Percentiles rank a stretch among this genome's conserved stretches.
phyloP scores from a whole-genome alignment of 176 grass and related monocot species.

The Pontederia paniculata region DNA sequence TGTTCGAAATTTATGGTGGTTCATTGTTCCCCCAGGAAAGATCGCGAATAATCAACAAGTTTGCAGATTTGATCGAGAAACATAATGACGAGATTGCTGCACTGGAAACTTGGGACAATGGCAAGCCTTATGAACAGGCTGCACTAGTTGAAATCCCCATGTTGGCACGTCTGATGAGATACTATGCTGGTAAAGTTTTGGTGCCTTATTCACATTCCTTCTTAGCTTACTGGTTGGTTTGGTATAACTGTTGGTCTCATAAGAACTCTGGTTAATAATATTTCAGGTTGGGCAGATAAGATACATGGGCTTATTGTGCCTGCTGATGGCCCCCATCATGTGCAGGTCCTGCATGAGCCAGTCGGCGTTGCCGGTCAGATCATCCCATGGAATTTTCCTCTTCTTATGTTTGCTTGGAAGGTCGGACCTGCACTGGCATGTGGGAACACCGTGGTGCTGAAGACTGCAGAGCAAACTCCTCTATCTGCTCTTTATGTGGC shows the following conservation, averaged over 20 bases:
- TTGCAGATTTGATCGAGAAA: slow-evolving; percentile 81
- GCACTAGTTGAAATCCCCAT: slow-evolving; percentile 49
- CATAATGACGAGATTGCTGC: slow-evolving; percentile 68
- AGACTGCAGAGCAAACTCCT: slow-evolving; percentile 86
- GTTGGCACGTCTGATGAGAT: slow-evolving; percentile 59
- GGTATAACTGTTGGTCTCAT: too few relatives aligned
- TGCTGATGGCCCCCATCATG: slow-evolving; percentile 56
- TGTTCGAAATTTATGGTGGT: background rate
- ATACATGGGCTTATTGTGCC: slow-evolving; percentile 80
- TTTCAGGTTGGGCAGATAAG: slow-evolving; percentile 72
- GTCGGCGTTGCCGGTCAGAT: slow-evolving; percentile 74
- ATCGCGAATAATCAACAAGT: slow-evolving; percentile 47
- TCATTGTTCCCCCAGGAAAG: slow-evolving; percentile 49
- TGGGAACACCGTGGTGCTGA: slow-evolving; percentile 78
- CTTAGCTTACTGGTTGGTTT: background rate
- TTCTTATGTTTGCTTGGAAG: slow-evolving; percentile 93
- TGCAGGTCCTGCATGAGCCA: slow-evolving; percentile 79
- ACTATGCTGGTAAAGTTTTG: slow-evolving; percentile 54
- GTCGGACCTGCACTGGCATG: slow-evolving; percentile 78
- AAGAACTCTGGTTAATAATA: slow-evolving; percentile 9
- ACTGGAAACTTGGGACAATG: slow-evolving; percentile 95
- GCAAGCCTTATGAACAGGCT: slow-evolving; percentile 77
- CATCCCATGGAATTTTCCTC: slow-evolving; percentile 91
- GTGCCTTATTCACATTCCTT: background rate
- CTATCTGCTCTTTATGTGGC: slow-evolving; percentile 62